Conservation (phyloP, 257 asterid species). For the Fraxinus quadrangulata region DNA sequence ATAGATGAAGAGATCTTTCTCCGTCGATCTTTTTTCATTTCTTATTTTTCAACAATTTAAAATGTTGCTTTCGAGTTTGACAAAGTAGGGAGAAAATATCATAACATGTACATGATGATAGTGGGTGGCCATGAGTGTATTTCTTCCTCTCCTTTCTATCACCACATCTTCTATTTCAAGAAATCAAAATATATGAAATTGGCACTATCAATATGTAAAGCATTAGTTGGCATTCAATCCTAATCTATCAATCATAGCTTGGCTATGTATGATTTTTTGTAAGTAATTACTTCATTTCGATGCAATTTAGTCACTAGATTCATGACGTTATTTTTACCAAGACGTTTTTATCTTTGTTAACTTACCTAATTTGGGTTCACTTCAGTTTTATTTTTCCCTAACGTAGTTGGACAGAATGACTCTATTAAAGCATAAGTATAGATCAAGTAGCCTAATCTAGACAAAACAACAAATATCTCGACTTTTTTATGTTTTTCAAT, state of each 20-base stretch:
- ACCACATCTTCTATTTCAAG: background rate
- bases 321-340: background rate
- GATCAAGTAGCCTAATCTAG: background rate
- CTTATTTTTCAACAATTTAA: background rate
- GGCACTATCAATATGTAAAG: background rate
- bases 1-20: background rate
- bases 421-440: background rate
- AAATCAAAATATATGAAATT: background rate
- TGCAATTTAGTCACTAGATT: background rate
- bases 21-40: background rate
- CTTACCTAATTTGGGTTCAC: background rate
- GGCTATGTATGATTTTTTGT: background rate
- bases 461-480: no score
- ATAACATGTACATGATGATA: background rate
- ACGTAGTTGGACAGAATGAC: background rate
- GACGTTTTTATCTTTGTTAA: no score
- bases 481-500: background rate
- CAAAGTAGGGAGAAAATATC: background rate
- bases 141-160: background rate
- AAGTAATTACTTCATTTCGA: background rate
- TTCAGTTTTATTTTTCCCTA: background rate
- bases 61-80: background rate
- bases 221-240: background rate
- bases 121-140: background rate
- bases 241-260: background rate